Conservation (phyloP, 805 yeast genomes). For the Tetrapisispora pingtungensis region DNA sequence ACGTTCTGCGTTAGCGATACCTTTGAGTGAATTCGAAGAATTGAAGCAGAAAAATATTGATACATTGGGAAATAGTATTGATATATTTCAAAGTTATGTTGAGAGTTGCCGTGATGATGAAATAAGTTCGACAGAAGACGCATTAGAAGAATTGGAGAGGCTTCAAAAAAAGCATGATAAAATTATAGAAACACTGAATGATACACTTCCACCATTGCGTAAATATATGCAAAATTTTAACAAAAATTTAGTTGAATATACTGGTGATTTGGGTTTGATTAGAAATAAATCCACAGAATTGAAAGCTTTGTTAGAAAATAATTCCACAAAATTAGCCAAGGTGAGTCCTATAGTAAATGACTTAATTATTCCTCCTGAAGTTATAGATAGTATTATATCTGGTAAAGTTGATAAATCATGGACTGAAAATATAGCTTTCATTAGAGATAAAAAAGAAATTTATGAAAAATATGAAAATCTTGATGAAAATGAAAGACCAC, state of each 20-base stretch:
- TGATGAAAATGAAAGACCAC: conserved; percentile 11
- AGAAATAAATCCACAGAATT: conserved; percentile 44
- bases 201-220: conserved; percentile 38
- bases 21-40: background rate
- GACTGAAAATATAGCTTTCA: conserved; percentile 52
- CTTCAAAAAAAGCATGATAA: conserved; percentile 13
- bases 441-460: conserved; percentile 50
- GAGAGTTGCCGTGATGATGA: background rate
- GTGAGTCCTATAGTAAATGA: conserved; percentile 72
- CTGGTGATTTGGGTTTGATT: conserved; percentile 52
- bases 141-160: conserved; percentile 9
- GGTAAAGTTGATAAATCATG: conserved; percentile 52
- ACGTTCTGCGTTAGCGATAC: background rate
- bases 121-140: background rate
- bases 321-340: conserved; percentile 38
- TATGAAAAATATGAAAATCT: conserved; percentile 31
- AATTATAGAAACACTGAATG: conserved; percentile 17
- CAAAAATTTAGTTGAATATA: conserved; percentile 42
- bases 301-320: conserved; percentile 37
- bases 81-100: background rate
- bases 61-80: too few species aligned
- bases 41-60: background rate
- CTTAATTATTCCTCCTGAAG: conserved; percentile 62
- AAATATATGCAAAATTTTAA: conserved; percentile 48
- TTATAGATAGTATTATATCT: conserved; percentile 45